Evolutionary conservation across 495 filamentous ascomycete genomes (phyloP), one percentile per base, ranked within the genome.

Genomic region (Thozetella sp.): DNA sequence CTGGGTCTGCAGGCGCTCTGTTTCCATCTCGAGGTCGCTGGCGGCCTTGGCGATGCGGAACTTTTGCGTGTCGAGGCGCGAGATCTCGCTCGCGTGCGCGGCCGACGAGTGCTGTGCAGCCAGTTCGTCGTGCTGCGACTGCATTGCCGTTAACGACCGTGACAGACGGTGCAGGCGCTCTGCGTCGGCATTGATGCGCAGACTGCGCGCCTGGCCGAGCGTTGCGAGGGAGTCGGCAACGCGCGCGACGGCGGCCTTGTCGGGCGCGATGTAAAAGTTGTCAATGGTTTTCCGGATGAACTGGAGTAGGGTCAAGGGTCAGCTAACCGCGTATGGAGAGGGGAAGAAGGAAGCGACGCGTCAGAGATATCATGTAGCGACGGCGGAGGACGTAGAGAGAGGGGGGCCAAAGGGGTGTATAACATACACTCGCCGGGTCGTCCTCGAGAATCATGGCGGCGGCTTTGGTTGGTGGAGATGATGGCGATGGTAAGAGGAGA

Each of bases 361-460:
- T n/a, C n/a, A n/a, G n/a, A n/a, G n/a, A n/a, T n/a, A n/a, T n/a
- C n/a, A n/a, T n/a, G n/a, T n/a, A n/a, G n/a, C n/a, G n/a, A 25
- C 22, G 22, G 0, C 53, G 45, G 22, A 26, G 23, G 60, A 22
- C 24, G 22, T 46, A 15, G 2, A 1, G 17, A 25, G 1, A 22
- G 19, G 22, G 23, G 25, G 45, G 25, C n/a, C 30, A 17, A 53
- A 52, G 46, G 45, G 22, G 26, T 59, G 11, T n/a, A n/a, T n/a
- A 19, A 37, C 82, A 22, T 86, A 94, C 91, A 23, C 88, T 88
- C 45, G 88, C 91, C 60, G 95, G 95, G 71, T 92, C 91, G 79
- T 98, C 95, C 79, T 98, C 95, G 78, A 99, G 92, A 70, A 99
- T 82, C 95, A 98, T 98, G 62, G 69, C 90, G 83, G 57, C 55